Base-by-base conservation (phyloP, 1,139 yeast genomes). In the Geotrichum bryndzae region DNA sequence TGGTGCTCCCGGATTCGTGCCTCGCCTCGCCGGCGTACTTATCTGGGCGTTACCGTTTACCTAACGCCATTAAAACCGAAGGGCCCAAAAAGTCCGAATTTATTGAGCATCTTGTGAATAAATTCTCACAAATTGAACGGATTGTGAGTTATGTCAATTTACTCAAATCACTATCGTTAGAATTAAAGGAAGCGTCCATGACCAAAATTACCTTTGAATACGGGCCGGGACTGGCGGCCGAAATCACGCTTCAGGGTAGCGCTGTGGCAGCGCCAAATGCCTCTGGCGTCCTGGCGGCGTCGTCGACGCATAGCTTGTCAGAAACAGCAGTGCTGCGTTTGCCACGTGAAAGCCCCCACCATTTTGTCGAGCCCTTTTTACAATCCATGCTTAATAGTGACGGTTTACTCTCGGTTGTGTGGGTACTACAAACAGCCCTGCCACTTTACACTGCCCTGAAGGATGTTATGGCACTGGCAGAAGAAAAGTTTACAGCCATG, bases 61-160 rank as follows among this genome's bases (percentile, higher is more conserved):
- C 46, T 10, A 29, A 25, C 11, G 29, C 7, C 1, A 41, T 41
- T 18, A 41, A 41, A 41, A 15, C n/a, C 7, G 7, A 10, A 11
- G 59, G 23, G 53, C 45, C 55, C 11, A 27, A 22, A 7, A 54
- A 51, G 13, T 62, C 63, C 1, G 66, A 62, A 3, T 66, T 70
- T 56, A 64, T 70, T 10, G 60, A 61, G 45, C 58, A 59, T 7
- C 60, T 70, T 5, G 59, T 63, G 7, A 57, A 61, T 6, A 64
- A 68, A 31, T 65, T 72, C 27, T 61, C 67, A 15, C 72, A 68
- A 59, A 67, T 72, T 56, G 73, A 72, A 52, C 66, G 70, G 11
- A 71, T 71, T 58, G 73, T 72, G 22, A 67, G 69, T 61, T 71
- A 69, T 58, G 67, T 71, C 46, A 70, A 69, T 35, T 65, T 70